A percentile compares a stretch with the other conserved stretches of the same genome.
phyloP scores from a whole-genome alignment of 768 basidiomycete genomes.

The Lactarius psammicola region DNA sequence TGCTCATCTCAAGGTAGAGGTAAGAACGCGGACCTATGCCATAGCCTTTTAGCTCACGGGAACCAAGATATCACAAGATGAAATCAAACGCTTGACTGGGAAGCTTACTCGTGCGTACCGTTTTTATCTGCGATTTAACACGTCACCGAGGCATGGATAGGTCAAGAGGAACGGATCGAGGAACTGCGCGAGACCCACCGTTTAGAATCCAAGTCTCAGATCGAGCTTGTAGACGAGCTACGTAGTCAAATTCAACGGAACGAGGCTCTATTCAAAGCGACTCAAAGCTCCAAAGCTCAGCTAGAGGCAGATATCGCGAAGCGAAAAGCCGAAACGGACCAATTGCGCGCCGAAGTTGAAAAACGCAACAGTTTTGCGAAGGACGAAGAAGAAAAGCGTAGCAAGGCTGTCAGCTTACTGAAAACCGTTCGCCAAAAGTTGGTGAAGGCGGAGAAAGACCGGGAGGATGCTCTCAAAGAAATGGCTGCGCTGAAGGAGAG shows the following conservation, averaged over 20 bases:
- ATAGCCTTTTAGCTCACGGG: not conserved
- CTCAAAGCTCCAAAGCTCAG: conserved; percentile 48
- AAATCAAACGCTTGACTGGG: conserved; percentile 69
- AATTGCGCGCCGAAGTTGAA: conserved; percentile 62
- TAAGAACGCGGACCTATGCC: conserved; percentile 37
- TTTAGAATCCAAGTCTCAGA: conserved; percentile 76
- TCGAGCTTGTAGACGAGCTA: conserved; percentile 68
- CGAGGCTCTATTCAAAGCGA: conserved; percentile 64
- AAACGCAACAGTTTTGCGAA: conserved; percentile 62
- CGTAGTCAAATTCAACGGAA: conserved; percentile 65
- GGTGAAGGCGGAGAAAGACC: conserved; percentile 95
- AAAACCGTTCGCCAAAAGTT: conserved; percentile 96
- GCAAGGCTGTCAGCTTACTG: conserved; percentile 87
- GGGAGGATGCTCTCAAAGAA: conserved; percentile 74
- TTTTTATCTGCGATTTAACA: not conserved
- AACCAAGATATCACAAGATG: conserved; percentile 66
- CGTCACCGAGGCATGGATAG: conserved; percentile 41
- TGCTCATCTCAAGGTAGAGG: conserved; percentile 66
- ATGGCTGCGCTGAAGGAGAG: conserved; percentile 51
- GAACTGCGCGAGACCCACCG: conserved; percentile 83
- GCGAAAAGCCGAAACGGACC: conserved; percentile 54
- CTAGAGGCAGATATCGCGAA: conserved; percentile 50
- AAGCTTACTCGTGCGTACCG: conserved; percentile 64
- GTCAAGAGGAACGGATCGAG: conserved; percentile 79
- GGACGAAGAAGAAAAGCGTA: conserved; percentile 97